phyloP scores from a whole-genome alignment of 1,284 basidiomycete genomes.

The Cystobasidium slooffiae region DNA sequence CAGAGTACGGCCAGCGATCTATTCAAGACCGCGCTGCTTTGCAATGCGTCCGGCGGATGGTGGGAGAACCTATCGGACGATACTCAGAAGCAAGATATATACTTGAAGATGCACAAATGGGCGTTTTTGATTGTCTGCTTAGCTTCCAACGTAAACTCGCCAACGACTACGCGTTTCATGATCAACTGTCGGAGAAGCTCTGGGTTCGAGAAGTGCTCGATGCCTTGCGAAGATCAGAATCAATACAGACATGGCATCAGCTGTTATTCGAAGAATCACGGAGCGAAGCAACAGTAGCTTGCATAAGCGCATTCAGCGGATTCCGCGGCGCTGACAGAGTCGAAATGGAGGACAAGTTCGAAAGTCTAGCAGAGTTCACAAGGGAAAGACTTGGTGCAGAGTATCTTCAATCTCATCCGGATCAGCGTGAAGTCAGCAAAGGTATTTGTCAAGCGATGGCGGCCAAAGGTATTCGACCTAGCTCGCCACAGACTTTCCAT shows the following conservation, averaged over 20 bases:
- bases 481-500: slow-evolving; percentile 56
- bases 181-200: slow-evolving; percentile 30
- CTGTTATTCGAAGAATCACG: slow-evolving; percentile 3
- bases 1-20: slow-evolving; percentile 24
- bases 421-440: slow-evolving; percentile 23
- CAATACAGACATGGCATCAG: slow-evolving; percentile 29
- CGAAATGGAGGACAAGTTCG: slow-evolving; percentile 40
- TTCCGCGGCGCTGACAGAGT: slow-evolving; percentile 36
- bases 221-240: slow-evolving; percentile 25
- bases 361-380: slow-evolving; percentile 9
- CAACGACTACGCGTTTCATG: background rate
- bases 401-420: background rate
- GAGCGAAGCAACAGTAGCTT: slow-evolving; percentile 7
- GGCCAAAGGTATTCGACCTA: slow-evolving; percentile 12
- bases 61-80: slow-evolving; percentile 10
- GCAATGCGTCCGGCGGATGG: slow-evolving; percentile 14
- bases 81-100: slow-evolving; percentile 31
- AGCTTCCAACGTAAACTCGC: background rate
- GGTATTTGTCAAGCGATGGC: slow-evolving; percentile 29
- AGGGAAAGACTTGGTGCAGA: slow-evolving; percentile 14
- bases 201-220: slow-evolving; percentile 37
- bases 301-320: slow-evolving; percentile 39
- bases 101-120: slow-evolving; percentile 25
- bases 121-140: slow-evolving; percentile 30
- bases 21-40: slow-evolving; percentile 24